Evolutionary conservation across 2,329 filamentous ascomycete species (phyloP).

Genomic region (Sporothrix pallida): DNA sequence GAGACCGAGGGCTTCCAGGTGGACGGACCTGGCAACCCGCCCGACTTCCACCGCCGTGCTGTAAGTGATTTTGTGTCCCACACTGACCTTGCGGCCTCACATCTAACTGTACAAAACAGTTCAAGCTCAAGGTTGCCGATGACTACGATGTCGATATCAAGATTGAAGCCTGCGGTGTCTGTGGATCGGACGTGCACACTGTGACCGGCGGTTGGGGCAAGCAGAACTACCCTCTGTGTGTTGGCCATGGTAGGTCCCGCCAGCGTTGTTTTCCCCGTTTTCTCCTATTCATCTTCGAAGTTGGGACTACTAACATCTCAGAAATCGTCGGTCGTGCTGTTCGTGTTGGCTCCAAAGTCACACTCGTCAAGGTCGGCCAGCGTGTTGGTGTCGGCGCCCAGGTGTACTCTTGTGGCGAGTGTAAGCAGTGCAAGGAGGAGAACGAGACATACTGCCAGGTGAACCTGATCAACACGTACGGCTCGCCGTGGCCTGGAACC

Average conservation of each 20-base stretch:
- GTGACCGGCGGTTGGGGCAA: constrained; percentile 71
- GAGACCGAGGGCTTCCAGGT: constrained; percentile 15
- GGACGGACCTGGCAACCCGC: not conserved
- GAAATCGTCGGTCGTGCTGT: constrained; percentile 73
- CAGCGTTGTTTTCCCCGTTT: no score
- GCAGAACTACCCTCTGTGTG: constrained; percentile 66
- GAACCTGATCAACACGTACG: constrained; percentile 65
- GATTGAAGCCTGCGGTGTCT: constrained; percentile 80
- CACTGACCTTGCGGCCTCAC: no score
- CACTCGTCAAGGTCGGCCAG: constrained; percentile 62
- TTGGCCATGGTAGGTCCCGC: constrained; percentile 58
- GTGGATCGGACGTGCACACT: constrained; percentile 74
- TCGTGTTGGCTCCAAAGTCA: constrained; percentile 69
- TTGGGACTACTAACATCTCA: not conserved
- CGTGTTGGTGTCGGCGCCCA: constrained; percentile 72
- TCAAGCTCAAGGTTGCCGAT: constrained; percentile 83
- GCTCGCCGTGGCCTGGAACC: constrained; percentile 55
- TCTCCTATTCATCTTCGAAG: no score
- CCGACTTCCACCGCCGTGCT: constrained; percentile 5
- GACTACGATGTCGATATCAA: constrained; percentile 88
- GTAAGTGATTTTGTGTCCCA: not conserved
- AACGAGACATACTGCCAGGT: constrained; percentile 71
- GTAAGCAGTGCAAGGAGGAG: constrained; percentile 43
- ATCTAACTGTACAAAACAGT: constrained; percentile 51
- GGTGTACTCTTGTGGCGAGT: constrained; percentile 65